Conservation (phyloP, 2,329 filamentous ascomycete species). For the Colletotrichum scovillei region DNA sequence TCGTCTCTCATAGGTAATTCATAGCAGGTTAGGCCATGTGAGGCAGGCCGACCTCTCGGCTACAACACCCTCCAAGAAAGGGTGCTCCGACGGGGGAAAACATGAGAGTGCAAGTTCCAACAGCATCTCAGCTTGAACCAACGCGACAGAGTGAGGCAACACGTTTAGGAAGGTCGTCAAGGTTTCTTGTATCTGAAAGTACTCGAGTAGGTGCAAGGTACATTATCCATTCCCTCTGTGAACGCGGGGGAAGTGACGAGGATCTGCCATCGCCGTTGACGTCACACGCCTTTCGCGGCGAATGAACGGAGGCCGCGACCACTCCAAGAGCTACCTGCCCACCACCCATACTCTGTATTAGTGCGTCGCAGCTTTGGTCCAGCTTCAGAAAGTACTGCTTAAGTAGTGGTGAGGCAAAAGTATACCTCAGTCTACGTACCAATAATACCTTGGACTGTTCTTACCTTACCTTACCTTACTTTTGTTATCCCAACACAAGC, state of each 20-base stretch:
- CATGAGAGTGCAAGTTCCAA: not conserved
- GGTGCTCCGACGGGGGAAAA: not conserved
- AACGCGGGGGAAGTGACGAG: conserved; percentile 2
- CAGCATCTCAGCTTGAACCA: not conserved
- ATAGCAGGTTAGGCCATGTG: not conserved
- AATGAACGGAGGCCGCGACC: not conserved
- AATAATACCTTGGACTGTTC: not conserved
- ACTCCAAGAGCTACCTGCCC: not conserved
- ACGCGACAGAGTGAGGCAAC: not conserved
- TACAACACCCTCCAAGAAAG: not conserved
- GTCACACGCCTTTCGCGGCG: conserved; percentile 6
- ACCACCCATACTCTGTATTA: not conserved
- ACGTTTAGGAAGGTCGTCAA: not conserved
- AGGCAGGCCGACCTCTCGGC: no score
- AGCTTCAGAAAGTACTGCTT: no score
- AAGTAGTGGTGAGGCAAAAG: no score
- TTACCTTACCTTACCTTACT: not conserved
- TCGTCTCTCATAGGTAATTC: not conserved
- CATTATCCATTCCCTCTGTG: not conserved
- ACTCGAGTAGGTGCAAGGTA: not conserved
- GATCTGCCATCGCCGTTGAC: conserved; percentile 28
- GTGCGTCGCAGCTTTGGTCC: no score
- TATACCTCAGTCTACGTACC: no score
- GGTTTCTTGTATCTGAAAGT: not conserved
- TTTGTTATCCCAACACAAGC: not conserved